These are phyloP conservation scores for Sesbania bispinosa DNA, from an alignment of 306 rosid genomes.

Conservation along the genomic window DNA sequence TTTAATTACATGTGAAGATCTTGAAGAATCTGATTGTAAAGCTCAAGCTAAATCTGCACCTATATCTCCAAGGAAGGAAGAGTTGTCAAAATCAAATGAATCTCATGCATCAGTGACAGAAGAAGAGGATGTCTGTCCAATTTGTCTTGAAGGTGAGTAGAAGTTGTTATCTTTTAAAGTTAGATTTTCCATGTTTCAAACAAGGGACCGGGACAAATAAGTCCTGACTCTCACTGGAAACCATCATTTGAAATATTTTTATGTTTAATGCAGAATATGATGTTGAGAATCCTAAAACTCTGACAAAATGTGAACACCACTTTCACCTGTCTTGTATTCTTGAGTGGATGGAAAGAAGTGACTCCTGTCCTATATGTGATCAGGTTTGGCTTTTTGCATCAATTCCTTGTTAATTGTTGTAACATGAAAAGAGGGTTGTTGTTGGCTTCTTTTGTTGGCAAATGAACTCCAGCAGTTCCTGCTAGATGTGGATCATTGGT, in stretches of 20 bases:
- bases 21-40: constrained; percentile 53
- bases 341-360: constrained; percentile 82
- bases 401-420: background rate
- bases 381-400: constrained; percentile 43
- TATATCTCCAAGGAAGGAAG: constrained; percentile 40
- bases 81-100: constrained; percentile 40
- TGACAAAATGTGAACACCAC: constrained; percentile 63
- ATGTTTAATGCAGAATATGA: constrained; percentile 54
- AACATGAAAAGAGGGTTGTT: constrained; percentile 1
- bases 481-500: background rate
- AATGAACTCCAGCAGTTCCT: background rate
- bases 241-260: background rate
- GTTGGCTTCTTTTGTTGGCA: background rate
- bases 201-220: constrained; percentile 10
- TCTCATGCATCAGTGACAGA: constrained; percentile 32
- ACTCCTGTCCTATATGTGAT: constrained; percentile 78
- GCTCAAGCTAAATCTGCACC: constrained; percentile 42
- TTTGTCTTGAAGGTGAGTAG: constrained; percentile 76
- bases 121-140: constrained; percentile 85
- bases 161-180: background rate
- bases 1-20: constrained; percentile 45
- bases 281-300: constrained; percentile 53
- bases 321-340: constrained; percentile 81
- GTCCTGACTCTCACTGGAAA: background rate
- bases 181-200: constrained; percentile 8